A percentile compares a stretch with the other conserved stretches of the same genome.
Conservation (phyloP, 2,329 filamentous ascomycete genomes). For the Phaeophleospora eucalypticola region DNA sequence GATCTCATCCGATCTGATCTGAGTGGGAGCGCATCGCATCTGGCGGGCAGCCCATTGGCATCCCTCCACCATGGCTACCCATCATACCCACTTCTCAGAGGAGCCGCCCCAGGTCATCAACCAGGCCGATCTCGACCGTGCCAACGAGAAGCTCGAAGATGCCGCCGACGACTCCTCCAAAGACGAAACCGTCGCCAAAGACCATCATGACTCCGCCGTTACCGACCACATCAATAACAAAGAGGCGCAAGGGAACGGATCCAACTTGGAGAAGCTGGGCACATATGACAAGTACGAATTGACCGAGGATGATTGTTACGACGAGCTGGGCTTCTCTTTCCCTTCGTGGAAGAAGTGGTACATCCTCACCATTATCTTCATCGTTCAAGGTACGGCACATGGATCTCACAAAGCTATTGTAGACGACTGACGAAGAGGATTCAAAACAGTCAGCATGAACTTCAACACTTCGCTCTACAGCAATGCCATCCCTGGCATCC, state of each 20-base stretch:
- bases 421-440: too few relatives aligned
- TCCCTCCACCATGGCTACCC: conserved; percentile 6
- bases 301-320: conserved; percentile 30
- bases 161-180: conserved; percentile 15
- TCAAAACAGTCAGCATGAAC: conserved; percentile 58
- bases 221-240: conserved; percentile 6
- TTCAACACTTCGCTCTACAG: conserved; percentile 56
- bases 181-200: conserved; percentile 17
- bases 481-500: conserved; percentile 47
- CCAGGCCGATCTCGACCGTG: conserved; percentile 24
- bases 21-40: too few relatives aligned
- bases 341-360: conserved; percentile 49
- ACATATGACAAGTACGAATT: conserved; percentile 43
- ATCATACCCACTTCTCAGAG: conserved; percentile 24
- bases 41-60: neutral
- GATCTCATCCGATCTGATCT: too few relatives aligned
- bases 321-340: conserved; percentile 45
- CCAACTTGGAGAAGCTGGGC: conserved; percentile 29
- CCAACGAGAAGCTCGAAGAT: conserved; percentile 28
- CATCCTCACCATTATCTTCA: conserved; percentile 49
- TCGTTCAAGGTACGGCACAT: too few relatives aligned
- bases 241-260: conserved; percentile 9
- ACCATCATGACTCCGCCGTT: conserved; percentile 6
- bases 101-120: conserved; percentile 29
- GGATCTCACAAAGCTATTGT: too few relatives aligned